These are phyloP conservation scores for Daldinia vernicosa DNA, from an alignment of 495 filamentous ascomycete genomes.

Conservation along the genomic window DNA sequence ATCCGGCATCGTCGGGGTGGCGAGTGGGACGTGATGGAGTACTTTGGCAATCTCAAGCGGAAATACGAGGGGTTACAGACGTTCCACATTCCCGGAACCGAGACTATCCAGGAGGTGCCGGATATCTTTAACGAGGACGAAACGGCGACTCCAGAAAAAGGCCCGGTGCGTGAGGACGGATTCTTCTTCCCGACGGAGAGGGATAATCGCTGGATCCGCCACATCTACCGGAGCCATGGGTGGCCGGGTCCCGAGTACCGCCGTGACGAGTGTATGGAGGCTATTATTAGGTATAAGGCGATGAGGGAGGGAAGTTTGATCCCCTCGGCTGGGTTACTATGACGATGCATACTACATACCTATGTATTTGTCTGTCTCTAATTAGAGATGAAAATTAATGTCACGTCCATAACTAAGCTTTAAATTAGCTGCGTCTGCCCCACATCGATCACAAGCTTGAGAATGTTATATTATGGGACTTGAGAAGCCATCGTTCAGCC, in stretches of 20 bases:
- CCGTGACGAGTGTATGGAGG: constrained; percentile 3
- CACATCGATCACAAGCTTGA: too few relatives aligned
- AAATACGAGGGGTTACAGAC: background rate
- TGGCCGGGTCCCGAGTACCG: background rate
- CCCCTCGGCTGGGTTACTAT: too few relatives aligned
- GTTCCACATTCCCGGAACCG: background rate
- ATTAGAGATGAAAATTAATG: too few relatives aligned
- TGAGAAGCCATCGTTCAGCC: background rate
- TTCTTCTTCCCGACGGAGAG: background rate
- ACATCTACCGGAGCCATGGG: background rate
- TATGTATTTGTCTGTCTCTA: too few relatives aligned
- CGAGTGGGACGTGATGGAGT: background rate
- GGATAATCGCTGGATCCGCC: background rate
- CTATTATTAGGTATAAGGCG: background rate
- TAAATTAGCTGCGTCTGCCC: too few relatives aligned
- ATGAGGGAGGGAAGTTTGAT: background rate
- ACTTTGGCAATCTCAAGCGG: background rate
- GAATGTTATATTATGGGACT: too few relatives aligned
- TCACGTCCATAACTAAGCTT: too few relatives aligned
- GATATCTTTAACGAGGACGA: background rate
- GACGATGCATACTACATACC: too few relatives aligned
- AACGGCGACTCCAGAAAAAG: background rate
- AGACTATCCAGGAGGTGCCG: background rate
- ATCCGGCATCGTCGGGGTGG: background rate
- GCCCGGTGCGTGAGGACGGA: background rate